These are phyloP conservation scores for Chalciporus piperatus DNA, from an alignment of 768 basidiomycete species.

Conservation along the genomic window DNA sequence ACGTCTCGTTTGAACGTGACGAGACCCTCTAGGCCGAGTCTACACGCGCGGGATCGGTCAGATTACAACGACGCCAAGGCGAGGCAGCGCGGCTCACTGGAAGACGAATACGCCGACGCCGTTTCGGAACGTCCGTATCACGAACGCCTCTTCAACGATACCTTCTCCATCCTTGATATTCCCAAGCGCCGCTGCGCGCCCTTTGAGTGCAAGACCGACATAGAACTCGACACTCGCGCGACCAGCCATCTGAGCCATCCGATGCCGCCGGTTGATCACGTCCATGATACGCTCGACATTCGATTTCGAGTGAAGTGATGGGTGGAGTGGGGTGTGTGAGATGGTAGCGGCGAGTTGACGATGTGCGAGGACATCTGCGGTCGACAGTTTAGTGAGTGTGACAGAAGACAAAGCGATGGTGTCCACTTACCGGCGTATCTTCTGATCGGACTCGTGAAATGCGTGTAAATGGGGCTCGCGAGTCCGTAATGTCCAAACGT, in stretches of 20 bases:
- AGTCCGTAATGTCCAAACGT: slow-evolving; percentile 97
- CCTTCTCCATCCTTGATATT: slow-evolving; percentile 25
- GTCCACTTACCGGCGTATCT: slow-evolving; percentile 78
- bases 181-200: slow-evolving; percentile 44
- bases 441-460: slow-evolving; percentile 97
- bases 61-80: not conserved
- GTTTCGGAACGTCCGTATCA: slow-evolving; percentile 92
- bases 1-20: slow-evolving; percentile 91
- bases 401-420: not conserved
- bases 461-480: slow-evolving; percentile 96
- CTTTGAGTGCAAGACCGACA: slow-evolving; percentile 87
- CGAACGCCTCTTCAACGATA: slow-evolving; percentile 82
- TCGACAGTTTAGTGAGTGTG: not conserved
- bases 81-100: slow-evolving; percentile 54
- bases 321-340: slow-evolving; percentile 76
- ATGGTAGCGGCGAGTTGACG: slow-evolving; percentile 92
- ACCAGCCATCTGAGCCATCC: slow-evolving; percentile 97
- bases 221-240: slow-evolving; percentile 98
- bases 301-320: slow-evolving; percentile 81
- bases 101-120: slow-evolving; percentile 96
- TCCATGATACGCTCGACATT: slow-evolving; percentile 86
- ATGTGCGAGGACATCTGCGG: slow-evolving; percentile 84
- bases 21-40: slow-evolving; percentile 91
- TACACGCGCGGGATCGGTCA: slow-evolving; percentile 29
- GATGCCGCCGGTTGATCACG: slow-evolving; percentile 86